These are phyloP conservation scores for Komagataella mondaviorum DNA, from an alignment of 805 yeast species.

Conservation along the genomic window DNA sequence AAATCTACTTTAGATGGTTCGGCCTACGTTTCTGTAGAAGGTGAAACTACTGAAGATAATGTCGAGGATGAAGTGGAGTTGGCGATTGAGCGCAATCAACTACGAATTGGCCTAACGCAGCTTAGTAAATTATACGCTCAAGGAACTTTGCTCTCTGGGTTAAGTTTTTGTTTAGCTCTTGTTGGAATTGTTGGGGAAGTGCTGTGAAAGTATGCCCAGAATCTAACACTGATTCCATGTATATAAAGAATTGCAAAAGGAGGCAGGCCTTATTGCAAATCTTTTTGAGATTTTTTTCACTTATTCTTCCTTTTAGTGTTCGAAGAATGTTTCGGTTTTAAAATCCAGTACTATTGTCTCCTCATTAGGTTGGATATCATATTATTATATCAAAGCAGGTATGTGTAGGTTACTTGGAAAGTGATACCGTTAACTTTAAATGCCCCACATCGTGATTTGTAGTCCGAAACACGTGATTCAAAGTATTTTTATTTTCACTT, in stretches of 20 bases:
- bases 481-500: too few relatives aligned
- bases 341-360: too few relatives aligned
- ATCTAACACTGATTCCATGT: not conserved
- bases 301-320: not conserved
- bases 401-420: too few relatives aligned
- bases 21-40: slow-evolving; percentile 25
- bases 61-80: slow-evolving; percentile 19
- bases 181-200: slow-evolving; percentile 47
- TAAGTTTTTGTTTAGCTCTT: slow-evolving; percentile 32
- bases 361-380: too few relatives aligned
- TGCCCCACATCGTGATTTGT: too few relatives aligned
- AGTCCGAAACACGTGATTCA: too few relatives aligned
- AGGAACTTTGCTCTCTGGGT: slow-evolving; percentile 27
- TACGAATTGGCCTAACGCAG: slow-evolving; percentile 16
- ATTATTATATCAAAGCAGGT: too few relatives aligned
- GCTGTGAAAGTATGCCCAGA: not conserved
- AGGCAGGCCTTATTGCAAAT: not conserved
- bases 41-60: slow-evolving; percentile 17
- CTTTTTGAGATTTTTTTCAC: not conserved
- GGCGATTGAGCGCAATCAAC: slow-evolving; percentile 25
- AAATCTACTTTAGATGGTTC: slow-evolving; percentile 31
- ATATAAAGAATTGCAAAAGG: not conserved
- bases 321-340: not conserved
- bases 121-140: slow-evolving; percentile 23
- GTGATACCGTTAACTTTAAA: too few relatives aligned